A percentile compares a stretch with the other conserved stretches of the same genome.
phyloP scores from a whole-genome alignment of 148 eudicot species.

The Rhododendron kiyosumense region DNA sequence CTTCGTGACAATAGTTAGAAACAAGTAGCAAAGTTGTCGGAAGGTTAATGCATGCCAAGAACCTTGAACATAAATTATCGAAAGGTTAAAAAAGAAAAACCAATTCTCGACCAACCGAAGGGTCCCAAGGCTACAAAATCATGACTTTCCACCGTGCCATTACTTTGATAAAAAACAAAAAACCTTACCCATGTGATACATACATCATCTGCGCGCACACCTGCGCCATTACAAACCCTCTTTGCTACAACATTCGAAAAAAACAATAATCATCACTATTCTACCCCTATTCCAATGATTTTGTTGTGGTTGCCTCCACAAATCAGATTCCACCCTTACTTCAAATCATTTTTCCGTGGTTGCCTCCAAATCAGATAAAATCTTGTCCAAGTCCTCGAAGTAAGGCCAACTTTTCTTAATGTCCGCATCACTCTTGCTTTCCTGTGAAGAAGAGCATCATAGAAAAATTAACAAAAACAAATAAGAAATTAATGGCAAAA shows the following conservation, averaged over 20 bases:
- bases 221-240: neutral
- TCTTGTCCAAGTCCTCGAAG: slow-evolving; percentile 51
- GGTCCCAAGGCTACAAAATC: slow-evolving; percentile 18
- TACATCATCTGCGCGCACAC: too few relatives aligned
- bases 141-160: neutral
- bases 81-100: neutral
- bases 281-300: slow-evolving; percentile 9
- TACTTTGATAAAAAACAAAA: neutral
- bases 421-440: slow-evolving; percentile 47
- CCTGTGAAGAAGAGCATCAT: slow-evolving; percentile 38
- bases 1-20: neutral
- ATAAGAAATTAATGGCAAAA: neutral
- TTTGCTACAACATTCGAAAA: neutral
- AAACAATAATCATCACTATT: neutral
- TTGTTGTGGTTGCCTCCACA: slow-evolving; percentile 28
- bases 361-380: slow-evolving; percentile 52
- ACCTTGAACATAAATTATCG: neutral
- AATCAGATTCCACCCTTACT: slow-evolving; percentile 14
- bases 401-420: slow-evolving; percentile 59
- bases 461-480: neutral
- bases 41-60: neutral
- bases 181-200: neutral
- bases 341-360: slow-evolving; percentile 7
- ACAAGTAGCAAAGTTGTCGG: neutral
- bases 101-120: neutral